These are phyloP conservation scores for Aspergillus luchuensis DNA, from an alignment of 2,329 filamentous ascomycete genomes.

Conservation along the genomic window DNA sequence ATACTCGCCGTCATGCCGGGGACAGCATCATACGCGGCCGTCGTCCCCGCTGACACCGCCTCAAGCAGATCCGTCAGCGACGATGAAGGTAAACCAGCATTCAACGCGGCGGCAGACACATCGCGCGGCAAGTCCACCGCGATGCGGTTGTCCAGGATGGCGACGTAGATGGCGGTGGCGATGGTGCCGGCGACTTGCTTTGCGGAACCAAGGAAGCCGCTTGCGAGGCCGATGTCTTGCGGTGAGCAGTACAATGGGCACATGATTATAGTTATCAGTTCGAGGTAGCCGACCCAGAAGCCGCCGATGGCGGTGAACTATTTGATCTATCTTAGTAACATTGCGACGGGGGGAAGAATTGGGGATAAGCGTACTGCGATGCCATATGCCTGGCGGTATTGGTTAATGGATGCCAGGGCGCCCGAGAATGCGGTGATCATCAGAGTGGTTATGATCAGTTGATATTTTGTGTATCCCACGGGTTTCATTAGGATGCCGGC, in stretches of 20 bases:
- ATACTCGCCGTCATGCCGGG: conserved; percentile 1
- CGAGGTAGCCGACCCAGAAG: conserved; percentile 9
- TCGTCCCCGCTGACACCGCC: background rate
- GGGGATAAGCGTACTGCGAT: background rate
- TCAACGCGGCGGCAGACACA: background rate
- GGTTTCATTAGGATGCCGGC: conserved; percentile 4
- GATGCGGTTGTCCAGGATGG: conserved; percentile 1
- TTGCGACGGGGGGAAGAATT: background rate
- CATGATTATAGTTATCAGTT: conserved; percentile 7
- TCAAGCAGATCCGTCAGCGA: background rate
- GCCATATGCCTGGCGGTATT: background rate
- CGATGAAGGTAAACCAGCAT: background rate
- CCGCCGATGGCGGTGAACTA: conserved; percentile 6
- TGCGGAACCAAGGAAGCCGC: conserved; percentile 5
- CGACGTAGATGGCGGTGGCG: conserved; percentile 8
- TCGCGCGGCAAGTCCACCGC: background rate
- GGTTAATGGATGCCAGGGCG: conserved; percentile 4
- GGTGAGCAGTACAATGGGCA: conserved; percentile 4
- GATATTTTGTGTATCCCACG: conserved; percentile 3
- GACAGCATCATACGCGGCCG: background rate
- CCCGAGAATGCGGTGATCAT: conserved; percentile 8
- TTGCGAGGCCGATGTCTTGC: conserved; percentile 2
- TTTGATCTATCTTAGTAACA: background rate
- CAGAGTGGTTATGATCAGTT: background rate
- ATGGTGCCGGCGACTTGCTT: conserved; percentile 8